Percentiles rank a stretch among this genome's conserved stretches.
Conservation (phyloP, 108 stramenopile species). For the Discostella stelligeroides region DNA sequence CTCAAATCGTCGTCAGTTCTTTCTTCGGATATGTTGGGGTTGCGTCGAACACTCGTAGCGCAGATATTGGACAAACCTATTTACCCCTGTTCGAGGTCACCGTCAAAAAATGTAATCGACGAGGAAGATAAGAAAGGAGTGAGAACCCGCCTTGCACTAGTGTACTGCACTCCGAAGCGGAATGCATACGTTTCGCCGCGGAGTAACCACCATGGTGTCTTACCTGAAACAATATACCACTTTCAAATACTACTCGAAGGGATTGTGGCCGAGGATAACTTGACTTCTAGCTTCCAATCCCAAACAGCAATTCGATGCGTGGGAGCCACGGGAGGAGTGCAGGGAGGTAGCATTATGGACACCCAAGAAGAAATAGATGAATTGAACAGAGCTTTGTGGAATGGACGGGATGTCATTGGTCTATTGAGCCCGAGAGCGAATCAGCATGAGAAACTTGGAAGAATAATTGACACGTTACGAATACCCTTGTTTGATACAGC, state of each 20-base stretch:
- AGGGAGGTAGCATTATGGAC: constrained; percentile 38
- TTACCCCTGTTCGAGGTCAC: constrained; percentile 1
- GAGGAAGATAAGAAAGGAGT: constrained; percentile 9
- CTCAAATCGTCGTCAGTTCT: constrained; percentile 29
- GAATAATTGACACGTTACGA: constrained; percentile 31
- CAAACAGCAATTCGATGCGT: constrained; percentile 46
- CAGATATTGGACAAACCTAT: constrained; percentile 44
- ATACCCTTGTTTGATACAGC: constrained; percentile 35
- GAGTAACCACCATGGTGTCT: constrained; percentile 21
- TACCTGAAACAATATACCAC: constrained; percentile 50
- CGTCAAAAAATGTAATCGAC: background rate
- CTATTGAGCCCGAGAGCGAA: constrained; percentile 14
- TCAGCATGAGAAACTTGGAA: constrained; percentile 22
- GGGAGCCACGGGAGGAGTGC: constrained; percentile 37
- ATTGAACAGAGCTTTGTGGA: constrained; percentile 40
- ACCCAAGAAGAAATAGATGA: constrained; percentile 26
- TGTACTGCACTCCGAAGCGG: constrained; percentile 46
- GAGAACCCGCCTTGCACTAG: constrained; percentile 34
- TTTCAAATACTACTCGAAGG: constrained; percentile 48
- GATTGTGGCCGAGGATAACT: constrained; percentile 30
- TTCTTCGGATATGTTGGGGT: constrained; percentile 34
- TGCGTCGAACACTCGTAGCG: constrained; percentile 28
- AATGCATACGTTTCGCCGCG: constrained; percentile 37
- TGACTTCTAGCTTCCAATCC: constrained; percentile 35
- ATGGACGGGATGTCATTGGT: constrained; percentile 28